Conservation (phyloP, 108 stramenopile genomes). For the Hondaea fermentalgiana region DNA sequence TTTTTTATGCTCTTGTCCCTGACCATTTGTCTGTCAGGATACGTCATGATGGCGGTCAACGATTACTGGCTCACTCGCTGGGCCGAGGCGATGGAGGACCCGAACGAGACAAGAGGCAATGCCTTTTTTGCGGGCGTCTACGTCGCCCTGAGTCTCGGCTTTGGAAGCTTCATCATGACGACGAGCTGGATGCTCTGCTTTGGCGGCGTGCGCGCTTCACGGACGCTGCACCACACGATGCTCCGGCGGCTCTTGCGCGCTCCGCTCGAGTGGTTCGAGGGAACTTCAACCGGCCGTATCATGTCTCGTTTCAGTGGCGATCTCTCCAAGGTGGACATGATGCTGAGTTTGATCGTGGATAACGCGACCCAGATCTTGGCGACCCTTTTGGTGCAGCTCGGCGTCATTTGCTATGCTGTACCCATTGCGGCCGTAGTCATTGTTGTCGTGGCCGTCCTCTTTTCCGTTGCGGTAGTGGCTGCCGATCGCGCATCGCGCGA, state of each 20-base stretch:
- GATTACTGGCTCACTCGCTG: constrained; percentile 16
- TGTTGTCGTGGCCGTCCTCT: constrained; percentile 57
- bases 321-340: not conserved
- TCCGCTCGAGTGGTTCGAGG: constrained; percentile 76
- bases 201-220: constrained; percentile 53
- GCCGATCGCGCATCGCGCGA: constrained; percentile 23
- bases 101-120: not conserved
- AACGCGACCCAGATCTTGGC: constrained; percentile 58
- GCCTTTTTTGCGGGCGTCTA: not conserved
- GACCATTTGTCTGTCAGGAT: constrained; percentile 22
- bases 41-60: constrained; percentile 27
- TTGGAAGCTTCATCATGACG: constrained; percentile 22
- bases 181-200: not conserved
- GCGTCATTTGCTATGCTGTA: constrained; percentile 52
- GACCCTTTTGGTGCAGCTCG: constrained; percentile 57
- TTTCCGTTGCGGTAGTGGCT: constrained; percentile 59
- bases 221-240: constrained; percentile 67
- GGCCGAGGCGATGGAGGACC: not conserved
- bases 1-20: not conserved
- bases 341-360: constrained; percentile 45
- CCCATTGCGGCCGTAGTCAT: constrained; percentile 57
- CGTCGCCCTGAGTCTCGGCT: not conserved
- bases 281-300: constrained; percentile 76
- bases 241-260: constrained; percentile 64
- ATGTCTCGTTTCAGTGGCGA: constrained; percentile 56